A percentile compares a stretch with the other conserved stretches of the same genome.
These are phyloP conservation scores for Boletellus sp. DNA, from an alignment of 1,284 basidiomycete species.

Conservation along the genomic window DNA sequence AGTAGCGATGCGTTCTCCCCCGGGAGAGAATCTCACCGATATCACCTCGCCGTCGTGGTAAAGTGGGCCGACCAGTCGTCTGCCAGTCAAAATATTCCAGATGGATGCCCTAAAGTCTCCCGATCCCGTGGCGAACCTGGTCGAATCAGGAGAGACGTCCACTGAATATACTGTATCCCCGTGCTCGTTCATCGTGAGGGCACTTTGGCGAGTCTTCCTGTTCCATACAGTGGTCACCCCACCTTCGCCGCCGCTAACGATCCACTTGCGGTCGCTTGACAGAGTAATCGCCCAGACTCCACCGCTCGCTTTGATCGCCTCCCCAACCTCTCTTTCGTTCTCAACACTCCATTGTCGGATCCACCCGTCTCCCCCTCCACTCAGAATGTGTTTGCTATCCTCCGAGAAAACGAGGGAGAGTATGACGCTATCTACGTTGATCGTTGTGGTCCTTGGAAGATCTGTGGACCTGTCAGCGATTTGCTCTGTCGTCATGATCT, in stretches of 20 bases:
- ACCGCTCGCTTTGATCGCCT: not conserved
- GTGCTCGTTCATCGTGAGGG: not conserved
- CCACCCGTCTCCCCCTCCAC: not conserved
- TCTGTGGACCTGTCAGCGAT: not conserved
- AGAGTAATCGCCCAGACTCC: not conserved
- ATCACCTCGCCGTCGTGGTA: not conserved
- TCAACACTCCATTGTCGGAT: not conserved
- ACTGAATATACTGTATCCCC: not conserved
- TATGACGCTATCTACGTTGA: not conserved
- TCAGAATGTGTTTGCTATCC: not conserved
- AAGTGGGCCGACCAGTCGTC: not conserved
- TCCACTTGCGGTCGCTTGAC: constrained; percentile 2
- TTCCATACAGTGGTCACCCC: constrained; percentile 3
- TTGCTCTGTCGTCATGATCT: not conserved
- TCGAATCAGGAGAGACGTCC: not conserved
- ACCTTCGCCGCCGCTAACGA: constrained; percentile 3
- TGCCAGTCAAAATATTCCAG: not conserved
- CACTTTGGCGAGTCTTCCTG: not conserved
- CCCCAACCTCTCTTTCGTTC: not conserved
- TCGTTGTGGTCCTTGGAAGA: not conserved
- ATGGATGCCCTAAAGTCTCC: not conserved
- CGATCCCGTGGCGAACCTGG: not conserved
- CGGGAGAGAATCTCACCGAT: not conserved
- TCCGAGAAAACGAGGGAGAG: not conserved
- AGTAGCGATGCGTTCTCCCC: not conserved